Conservation (phyloP, 2,329 filamentous ascomycete genomes). For the Myriosclerotinia scirpicola region DNA sequence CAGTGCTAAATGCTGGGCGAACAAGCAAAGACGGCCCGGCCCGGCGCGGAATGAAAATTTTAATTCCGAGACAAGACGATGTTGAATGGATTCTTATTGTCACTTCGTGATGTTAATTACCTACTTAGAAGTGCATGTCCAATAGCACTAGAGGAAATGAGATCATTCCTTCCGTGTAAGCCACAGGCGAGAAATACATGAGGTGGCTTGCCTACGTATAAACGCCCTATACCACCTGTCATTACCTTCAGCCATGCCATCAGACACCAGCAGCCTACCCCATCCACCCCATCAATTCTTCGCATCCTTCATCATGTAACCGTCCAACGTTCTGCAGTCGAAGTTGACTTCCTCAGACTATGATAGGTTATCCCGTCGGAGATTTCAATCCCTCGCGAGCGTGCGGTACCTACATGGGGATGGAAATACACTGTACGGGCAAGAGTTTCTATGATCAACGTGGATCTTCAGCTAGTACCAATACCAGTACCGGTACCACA, state of each 20-base stretch:
- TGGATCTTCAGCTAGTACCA: neutral
- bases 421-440: neutral
- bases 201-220: constrained; percentile 1
- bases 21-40: too few relatives aligned
- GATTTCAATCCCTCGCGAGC: neutral
- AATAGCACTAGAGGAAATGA: too few relatives aligned
- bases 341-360: too few relatives aligned
- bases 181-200: neutral
- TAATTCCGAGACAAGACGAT: too few relatives aligned
- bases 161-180: neutral
- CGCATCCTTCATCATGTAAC: neutral
- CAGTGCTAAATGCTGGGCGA: too few relatives aligned
- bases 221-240: neutral
- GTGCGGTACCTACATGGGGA: too few relatives aligned
- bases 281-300: neutral
- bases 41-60: too few relatives aligned
- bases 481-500: too few relatives aligned
- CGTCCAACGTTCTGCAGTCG: neutral
- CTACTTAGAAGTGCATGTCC: too few relatives aligned
- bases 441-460: neutral
- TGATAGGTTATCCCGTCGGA: constrained; percentile 1
- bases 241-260: neutral
- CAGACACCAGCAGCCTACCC: too few relatives aligned
- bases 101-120: too few relatives aligned
- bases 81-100: too few relatives aligned